These are phyloP conservation scores for Boechera divaricarpa DNA, from an alignment of 345 rosid species.

Conservation along the genomic window DNA sequence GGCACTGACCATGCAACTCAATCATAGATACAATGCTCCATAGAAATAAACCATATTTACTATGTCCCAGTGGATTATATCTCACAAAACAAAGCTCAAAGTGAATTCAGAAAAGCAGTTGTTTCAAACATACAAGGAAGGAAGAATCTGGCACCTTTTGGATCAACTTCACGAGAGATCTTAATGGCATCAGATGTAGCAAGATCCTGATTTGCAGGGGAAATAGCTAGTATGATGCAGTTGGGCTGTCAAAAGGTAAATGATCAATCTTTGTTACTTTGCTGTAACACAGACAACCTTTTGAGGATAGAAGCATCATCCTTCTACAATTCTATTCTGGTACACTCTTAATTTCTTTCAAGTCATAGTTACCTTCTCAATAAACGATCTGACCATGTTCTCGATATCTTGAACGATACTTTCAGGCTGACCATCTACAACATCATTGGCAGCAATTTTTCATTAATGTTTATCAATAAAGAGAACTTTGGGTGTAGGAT, in stretches of 20 bases:
- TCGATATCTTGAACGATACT: constrained; percentile 90
- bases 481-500: neutral
- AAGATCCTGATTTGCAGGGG: constrained; percentile 99
- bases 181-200: constrained; percentile 98
- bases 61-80: neutral
- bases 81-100: neutral
- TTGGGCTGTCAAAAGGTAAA: constrained; percentile 73
- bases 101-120: constrained; percentile 17
- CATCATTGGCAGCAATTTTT: constrained; percentile 23
- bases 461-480: constrained; percentile 15
- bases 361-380: constrained; percentile 74
- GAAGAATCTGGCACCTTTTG: constrained; percentile 63
- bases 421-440: constrained; percentile 89
- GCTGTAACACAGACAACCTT: constrained; percentile 1
- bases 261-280: constrained; percentile 23
- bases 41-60: neutral
- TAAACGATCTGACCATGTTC: constrained; percentile 82
- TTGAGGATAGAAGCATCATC: constrained; percentile 11
- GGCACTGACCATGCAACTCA: neutral
- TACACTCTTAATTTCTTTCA: constrained; percentile 3
- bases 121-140: neutral
- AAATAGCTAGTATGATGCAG: constrained; percentile 90
- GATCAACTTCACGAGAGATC: constrained; percentile 97
- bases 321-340: neutral
- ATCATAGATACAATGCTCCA: constrained; percentile 1